These are phyloP conservation scores for Exophiala sp. DNA, from an alignment of 2,329 filamentous ascomycete genomes.

Conservation along the genomic window DNA sequence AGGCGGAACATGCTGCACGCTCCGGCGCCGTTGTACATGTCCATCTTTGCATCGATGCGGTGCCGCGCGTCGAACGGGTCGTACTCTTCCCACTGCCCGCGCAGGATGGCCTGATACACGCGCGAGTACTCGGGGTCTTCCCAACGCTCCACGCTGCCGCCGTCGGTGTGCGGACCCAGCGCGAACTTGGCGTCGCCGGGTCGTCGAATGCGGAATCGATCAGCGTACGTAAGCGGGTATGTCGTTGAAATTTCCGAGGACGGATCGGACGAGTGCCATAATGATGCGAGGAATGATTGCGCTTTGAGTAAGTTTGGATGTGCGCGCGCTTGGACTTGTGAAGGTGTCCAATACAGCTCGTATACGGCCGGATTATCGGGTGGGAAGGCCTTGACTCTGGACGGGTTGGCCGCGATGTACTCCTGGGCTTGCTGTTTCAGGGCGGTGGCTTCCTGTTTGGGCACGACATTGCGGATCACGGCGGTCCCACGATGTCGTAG, in stretches of 20 bases:
- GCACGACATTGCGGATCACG: constrained; percentile 64
- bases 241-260: constrained; percentile 45
- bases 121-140: constrained; percentile 65
- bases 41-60: constrained; percentile 64
- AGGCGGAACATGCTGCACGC: constrained; percentile 81
- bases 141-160: constrained; percentile 73
- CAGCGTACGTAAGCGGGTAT: constrained; percentile 65
- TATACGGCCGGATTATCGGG: constrained; percentile 65
- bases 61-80: constrained; percentile 77
- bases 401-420: constrained; percentile 61
- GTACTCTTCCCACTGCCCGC: constrained; percentile 74
- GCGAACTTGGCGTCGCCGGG: constrained; percentile 69
- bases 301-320: constrained; percentile 62
- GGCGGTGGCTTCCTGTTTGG: constrained; percentile 58
- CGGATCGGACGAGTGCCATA: constrained; percentile 59
- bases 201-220: constrained; percentile 67
- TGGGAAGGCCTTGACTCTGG: constrained; percentile 58
- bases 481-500: constrained; percentile 60
- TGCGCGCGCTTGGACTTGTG: constrained; percentile 64
- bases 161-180: constrained; percentile 70
- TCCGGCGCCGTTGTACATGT: constrained; percentile 77
- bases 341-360: constrained; percentile 70
- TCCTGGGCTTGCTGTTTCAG: constrained; percentile 64
- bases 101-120: constrained; percentile 71
- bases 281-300: constrained; percentile 60